A percentile compares a stretch with the other conserved stretches of the same genome.
These are phyloP conservation scores for Prunus dulcis DNA, from an alignment of 306 rosid species.

Conservation along the genomic window DNA sequence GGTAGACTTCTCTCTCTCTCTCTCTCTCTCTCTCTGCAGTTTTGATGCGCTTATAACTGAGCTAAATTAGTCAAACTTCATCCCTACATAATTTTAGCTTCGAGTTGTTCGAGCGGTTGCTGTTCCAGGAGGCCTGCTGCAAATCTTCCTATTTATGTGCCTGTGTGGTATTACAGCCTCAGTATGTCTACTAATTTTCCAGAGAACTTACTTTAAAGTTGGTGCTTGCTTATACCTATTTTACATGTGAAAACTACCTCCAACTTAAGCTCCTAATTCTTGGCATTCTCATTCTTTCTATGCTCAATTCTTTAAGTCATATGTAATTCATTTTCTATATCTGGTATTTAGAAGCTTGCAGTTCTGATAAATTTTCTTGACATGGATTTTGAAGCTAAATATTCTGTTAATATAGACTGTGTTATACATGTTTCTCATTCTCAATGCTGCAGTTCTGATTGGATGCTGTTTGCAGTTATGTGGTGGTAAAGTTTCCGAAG, in stretches of 20 bases:
- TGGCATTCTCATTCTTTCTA: background rate
- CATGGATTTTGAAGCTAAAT: background rate
- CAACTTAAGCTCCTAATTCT: background rate
- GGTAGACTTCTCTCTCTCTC: conserved; percentile 41
- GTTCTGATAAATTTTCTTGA: background rate
- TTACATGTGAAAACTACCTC: background rate
- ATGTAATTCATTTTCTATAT: background rate
- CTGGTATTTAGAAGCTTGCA: background rate
- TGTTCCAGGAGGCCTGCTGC: conserved; percentile 92
- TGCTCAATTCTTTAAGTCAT: background rate
- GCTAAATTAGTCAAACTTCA: conserved; percentile 7
- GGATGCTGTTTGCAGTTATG: conserved; percentile 77
- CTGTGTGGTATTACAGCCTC: conserved; percentile 89
- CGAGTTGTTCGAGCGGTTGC: conserved; percentile 99
- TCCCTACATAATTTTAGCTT: conserved; percentile 52
- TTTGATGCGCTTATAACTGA: conserved; percentile 12
- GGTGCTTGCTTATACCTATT: background rate
- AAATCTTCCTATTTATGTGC: conserved; percentile 91
- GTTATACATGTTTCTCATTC: conserved; percentile 19
- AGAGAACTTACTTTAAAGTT: background rate
- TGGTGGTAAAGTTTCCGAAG: conserved; percentile 96
- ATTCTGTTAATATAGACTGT: conserved; percentile 24
- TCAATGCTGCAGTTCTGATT: conserved; percentile 30
- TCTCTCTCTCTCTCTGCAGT: conserved; percentile 11
- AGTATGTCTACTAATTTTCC: conserved; percentile 43